Percentiles rank a stretch among this genome's conserved stretches.
phyloP scores from a whole-genome alignment of 169 alveolate genomes.

The Plasmodium coatneyi region DNA sequence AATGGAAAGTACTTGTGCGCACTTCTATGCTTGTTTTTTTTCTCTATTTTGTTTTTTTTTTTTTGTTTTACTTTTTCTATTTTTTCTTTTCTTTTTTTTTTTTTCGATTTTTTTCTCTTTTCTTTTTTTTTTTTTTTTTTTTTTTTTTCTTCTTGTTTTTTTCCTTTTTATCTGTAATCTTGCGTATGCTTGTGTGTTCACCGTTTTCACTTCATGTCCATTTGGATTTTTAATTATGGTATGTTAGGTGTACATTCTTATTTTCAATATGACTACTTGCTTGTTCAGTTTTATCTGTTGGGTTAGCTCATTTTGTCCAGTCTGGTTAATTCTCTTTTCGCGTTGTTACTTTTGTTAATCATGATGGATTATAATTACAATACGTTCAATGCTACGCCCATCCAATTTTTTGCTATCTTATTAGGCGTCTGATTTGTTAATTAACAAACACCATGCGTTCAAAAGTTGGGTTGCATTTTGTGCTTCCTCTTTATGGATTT shows the following conservation, averaged over 20 bases:
- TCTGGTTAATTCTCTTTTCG: neutral
- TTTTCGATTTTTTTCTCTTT: slow-evolving; percentile 1
- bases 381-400: neutral
- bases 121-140: slow-evolving; percentile 3
- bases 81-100: slow-evolving; percentile 15
- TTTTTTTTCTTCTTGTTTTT: neutral
- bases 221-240: neutral
- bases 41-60: slow-evolving; percentile 6
- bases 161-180: neutral
- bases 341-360: neutral
- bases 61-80: neutral
- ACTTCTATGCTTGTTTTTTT: neutral
- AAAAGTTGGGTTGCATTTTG: neutral
- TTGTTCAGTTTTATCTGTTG: neutral
- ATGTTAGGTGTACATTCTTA: neutral
- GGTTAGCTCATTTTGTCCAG: neutral
- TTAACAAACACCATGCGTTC: neutral
- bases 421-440: neutral
- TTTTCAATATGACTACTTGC: neutral
- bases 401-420: neutral
- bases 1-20: neutral
- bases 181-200: neutral
- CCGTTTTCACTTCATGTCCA: neutral
- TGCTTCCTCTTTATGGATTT: neutral
- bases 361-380: neutral